Evolutionary conservation across 208 protist species (phyloP).

Genomic region (Spironucleus salmonicida): DNA sequence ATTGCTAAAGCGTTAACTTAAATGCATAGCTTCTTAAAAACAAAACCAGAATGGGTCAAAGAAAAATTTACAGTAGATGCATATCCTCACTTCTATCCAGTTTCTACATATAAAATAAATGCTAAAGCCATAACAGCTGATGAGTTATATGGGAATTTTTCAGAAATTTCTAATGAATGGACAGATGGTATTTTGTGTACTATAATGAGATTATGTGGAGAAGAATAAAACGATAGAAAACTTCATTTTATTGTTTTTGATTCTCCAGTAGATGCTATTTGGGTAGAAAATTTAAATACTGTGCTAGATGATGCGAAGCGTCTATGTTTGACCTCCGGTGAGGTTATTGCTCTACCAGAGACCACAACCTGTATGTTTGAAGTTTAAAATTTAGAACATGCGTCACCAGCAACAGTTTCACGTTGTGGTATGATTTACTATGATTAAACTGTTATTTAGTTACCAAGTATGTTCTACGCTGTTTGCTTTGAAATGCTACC

Average conservation of each 20-base stretch:
- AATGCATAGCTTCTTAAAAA: neutral
- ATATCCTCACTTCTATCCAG: neutral
- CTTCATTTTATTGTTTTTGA: slow-evolving; percentile 84
- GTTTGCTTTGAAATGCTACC: neutral
- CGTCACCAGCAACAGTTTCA: slow-evolving; percentile 89
- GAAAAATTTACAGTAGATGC: neutral
- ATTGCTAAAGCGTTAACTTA: slow-evolving; percentile 69
- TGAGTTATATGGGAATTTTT: slow-evolving; percentile 80
- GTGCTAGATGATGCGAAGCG: slow-evolving; percentile 93
- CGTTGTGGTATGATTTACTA: slow-evolving; percentile 93
- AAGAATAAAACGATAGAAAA: slow-evolving; percentile 36
- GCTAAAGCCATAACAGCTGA: slow-evolving; percentile 78
- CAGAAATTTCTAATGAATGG: slow-evolving; percentile 83
- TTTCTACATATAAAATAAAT: slow-evolving; percentile 57
- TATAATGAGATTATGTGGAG: slow-evolving; percentile 59
- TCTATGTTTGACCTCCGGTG: slow-evolving; percentile 76
- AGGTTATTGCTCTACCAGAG: slow-evolving; percentile 30
- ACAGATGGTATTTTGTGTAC: slow-evolving; percentile 79
- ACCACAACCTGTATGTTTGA: slow-evolving; percentile 71
- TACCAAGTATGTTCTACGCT: neutral
- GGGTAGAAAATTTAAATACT: slow-evolving; percentile 97
- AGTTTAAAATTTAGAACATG: slow-evolving; percentile 80
- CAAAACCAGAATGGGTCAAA: neutral
- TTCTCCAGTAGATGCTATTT: slow-evolving; percentile 90
- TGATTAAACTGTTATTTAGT: slow-evolving; percentile 15